These are phyloP conservation scores for Nicotiana paniculata DNA, from an alignment of 257 asterid species.

Conservation along the genomic window DNA sequence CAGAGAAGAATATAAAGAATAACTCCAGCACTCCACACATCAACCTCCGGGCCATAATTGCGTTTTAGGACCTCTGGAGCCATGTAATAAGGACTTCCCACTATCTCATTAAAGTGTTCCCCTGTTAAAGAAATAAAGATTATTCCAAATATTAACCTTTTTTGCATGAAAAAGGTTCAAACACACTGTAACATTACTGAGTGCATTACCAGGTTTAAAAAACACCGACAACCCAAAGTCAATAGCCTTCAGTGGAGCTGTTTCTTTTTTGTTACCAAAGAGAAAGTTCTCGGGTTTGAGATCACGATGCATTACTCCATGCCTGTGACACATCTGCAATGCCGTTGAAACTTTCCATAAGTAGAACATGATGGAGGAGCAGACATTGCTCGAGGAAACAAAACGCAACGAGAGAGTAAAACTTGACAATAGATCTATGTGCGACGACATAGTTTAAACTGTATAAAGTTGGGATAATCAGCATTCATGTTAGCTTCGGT, in stretches of 20 bases:
- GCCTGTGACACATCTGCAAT: slow-evolving; percentile 54
- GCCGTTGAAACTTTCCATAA: not conserved
- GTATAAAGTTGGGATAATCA: not conserved
- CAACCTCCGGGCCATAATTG: slow-evolving; percentile 64
- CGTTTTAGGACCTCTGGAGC: slow-evolving; percentile 78
- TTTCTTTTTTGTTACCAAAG: slow-evolving; percentile 58
- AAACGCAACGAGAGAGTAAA: not conserved
- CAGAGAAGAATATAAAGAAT: slow-evolving; percentile 69
- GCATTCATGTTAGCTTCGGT: not conserved
- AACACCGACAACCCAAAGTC: slow-evolving; percentile 68
- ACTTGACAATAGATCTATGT: not conserved
- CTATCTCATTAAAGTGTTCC: slow-evolving; percentile 60
- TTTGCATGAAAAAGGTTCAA: not conserved
- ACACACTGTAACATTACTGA: not conserved
- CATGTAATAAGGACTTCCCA: slow-evolving; percentile 85
- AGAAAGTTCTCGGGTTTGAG: slow-evolving; percentile 74
- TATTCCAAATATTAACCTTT: not conserved
- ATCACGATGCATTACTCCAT: slow-evolving; percentile 84
- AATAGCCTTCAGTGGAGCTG: slow-evolving; percentile 55
- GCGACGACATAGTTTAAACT: not conserved
- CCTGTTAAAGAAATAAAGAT: slow-evolving; percentile 27
- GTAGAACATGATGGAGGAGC: not conserved
- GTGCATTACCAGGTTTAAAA: slow-evolving; percentile 53
- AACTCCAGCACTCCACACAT: slow-evolving; percentile 71
- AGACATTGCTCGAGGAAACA: not conserved